A percentile compares a stretch with the other conserved stretches of the same genome.
Conservation (phyloP, 1,139 yeast genomes). For the Taphrina flavorubra region DNA sequence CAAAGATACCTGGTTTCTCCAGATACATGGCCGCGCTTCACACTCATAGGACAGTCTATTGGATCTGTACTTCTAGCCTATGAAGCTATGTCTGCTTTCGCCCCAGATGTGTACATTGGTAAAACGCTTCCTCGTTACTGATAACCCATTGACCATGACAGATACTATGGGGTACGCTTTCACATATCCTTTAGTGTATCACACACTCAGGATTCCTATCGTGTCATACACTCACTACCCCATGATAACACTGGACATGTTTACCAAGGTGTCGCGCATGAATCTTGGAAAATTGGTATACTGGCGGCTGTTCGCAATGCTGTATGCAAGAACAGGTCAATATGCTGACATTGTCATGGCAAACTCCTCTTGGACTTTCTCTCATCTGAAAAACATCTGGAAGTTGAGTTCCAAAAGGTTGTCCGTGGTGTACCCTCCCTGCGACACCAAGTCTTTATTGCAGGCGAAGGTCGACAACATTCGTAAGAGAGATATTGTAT, state of each 20-base stretch:
- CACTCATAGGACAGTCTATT: conserved; percentile 83
- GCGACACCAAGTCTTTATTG: conserved; percentile 67
- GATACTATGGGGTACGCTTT: conserved; percentile 94
- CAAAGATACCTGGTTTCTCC: conserved; percentile 71
- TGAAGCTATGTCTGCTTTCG: conserved; percentile 70
- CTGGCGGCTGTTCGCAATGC: conserved; percentile 64
- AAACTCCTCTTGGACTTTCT: conserved; percentile 90
- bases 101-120: conserved; percentile 89
- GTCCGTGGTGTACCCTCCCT: conserved; percentile 79
- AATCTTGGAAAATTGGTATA: conserved; percentile 63
- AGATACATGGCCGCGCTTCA: conserved; percentile 74
- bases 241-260: conserved; percentile 85
- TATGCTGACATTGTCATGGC: conserved; percentile 70
- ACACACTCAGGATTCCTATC: conserved; percentile 70
- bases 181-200: conserved; percentile 67
- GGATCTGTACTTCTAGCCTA: conserved; percentile 73
- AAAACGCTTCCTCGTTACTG: not conserved
- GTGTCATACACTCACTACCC: conserved; percentile 94
- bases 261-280: conserved; percentile 49
- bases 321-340: conserved; percentile 70
- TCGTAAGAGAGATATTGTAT: conserved; percentile 67
- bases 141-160: not conserved
- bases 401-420: conserved; percentile 49
- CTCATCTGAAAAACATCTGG: conserved; percentile 61
- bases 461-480: conserved; percentile 45